Conservation (phyloP, 2,329 filamentous ascomycete genomes). For the Xylaria sp. region DNA sequence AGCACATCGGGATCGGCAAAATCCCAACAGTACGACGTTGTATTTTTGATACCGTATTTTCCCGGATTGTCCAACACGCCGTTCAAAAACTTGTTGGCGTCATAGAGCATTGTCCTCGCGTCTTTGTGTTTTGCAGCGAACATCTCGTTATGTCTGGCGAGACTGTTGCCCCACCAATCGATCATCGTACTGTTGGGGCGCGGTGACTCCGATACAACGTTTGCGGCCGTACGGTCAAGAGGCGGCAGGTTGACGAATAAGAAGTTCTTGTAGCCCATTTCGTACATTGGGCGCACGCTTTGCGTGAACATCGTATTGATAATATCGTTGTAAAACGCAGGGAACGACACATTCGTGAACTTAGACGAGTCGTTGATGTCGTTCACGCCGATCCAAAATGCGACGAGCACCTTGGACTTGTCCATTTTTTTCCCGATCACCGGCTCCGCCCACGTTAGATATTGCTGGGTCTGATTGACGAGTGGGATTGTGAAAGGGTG, state of each 20-base stretch:
- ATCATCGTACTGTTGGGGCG: slow-evolving; percentile 54
- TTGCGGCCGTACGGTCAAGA: slow-evolving; percentile 51
- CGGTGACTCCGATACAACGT: slow-evolving; percentile 41
- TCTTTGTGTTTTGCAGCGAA: slow-evolving; percentile 40
- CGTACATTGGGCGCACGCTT: slow-evolving; percentile 50
- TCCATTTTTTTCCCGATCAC: slow-evolving; percentile 44
- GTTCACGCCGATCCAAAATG: slow-evolving; percentile 62
- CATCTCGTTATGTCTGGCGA: slow-evolving; percentile 36
- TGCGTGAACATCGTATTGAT: slow-evolving; percentile 47
- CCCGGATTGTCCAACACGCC: slow-evolving; percentile 38
- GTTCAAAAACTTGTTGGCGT: slow-evolving; percentile 42
- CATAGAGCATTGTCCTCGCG: slow-evolving; percentile 38
- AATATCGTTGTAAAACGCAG: slow-evolving; percentile 50
- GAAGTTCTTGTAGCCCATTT: slow-evolving; percentile 56
- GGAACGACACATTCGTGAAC: slow-evolving; percentile 49
- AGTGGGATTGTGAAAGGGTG: slow-evolving; percentile 56
- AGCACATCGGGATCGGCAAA: slow-evolving; percentile 36
- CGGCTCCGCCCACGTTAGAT: slow-evolving; percentile 50
- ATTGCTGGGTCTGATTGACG: slow-evolving; percentile 57
- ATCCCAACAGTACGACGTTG: slow-evolving; percentile 35
- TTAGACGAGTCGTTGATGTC: slow-evolving; percentile 58
- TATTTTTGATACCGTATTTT: slow-evolving; percentile 39
- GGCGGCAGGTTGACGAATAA: slow-evolving; percentile 59
- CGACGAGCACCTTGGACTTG: slow-evolving; percentile 48
- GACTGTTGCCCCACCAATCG: slow-evolving; percentile 47